Percentiles rank a stretch among this genome's conserved stretches.
Evolutionary conservation across 306 rosid species (phyloP).

Genomic region (Argentina anserina): DNA sequence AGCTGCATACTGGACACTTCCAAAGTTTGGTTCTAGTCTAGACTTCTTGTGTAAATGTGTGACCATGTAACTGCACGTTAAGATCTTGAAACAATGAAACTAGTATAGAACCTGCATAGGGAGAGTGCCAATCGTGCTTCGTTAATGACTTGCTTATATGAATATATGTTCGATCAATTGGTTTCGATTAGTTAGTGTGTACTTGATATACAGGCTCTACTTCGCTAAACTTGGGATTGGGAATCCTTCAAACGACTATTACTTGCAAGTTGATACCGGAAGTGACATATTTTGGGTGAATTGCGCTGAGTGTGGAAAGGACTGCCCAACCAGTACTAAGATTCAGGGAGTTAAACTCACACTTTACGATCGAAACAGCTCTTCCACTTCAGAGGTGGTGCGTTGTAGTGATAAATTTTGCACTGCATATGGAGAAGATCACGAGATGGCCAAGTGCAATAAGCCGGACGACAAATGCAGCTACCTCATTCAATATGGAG

Average conservation of each 20-base stretch:
- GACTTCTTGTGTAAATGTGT: too few relatives aligned
- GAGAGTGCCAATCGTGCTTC: too few relatives aligned
- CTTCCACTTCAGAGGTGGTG: conserved; percentile 50
- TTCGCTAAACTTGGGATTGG: conserved; percentile 74
- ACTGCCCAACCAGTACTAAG: conserved; percentile 63
- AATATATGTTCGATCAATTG: neutral
- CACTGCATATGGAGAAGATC: conserved; percentile 11
- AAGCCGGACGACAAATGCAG: conserved; percentile 43
- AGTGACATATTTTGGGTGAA: conserved; percentile 92
- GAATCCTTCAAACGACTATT: conserved; percentile 62
- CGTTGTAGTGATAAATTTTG: conserved; percentile 66
- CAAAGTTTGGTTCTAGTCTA: too few relatives aligned
- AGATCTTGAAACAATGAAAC: too few relatives aligned
- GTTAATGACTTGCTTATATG: too few relatives aligned
- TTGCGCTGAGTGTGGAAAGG: conserved; percentile 53
- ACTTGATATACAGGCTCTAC: conserved; percentile 53
- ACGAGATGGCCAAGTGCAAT: conserved; percentile 36
- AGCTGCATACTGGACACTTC: too few relatives aligned
- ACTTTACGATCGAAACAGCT: conserved; percentile 51
- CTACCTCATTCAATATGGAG: conserved; percentile 71
- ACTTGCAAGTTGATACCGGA: conserved; percentile 94
- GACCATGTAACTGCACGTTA: too few relatives aligned
- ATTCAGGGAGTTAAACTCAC: conserved; percentile 71
- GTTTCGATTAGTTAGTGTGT: neutral
- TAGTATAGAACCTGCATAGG: too few relatives aligned